A percentile compares a stretch with the other conserved stretches of the same genome.
Conservation (phyloP, 2,329 filamentous ascomycete genomes). For the Orbilia brochopaga region DNA sequence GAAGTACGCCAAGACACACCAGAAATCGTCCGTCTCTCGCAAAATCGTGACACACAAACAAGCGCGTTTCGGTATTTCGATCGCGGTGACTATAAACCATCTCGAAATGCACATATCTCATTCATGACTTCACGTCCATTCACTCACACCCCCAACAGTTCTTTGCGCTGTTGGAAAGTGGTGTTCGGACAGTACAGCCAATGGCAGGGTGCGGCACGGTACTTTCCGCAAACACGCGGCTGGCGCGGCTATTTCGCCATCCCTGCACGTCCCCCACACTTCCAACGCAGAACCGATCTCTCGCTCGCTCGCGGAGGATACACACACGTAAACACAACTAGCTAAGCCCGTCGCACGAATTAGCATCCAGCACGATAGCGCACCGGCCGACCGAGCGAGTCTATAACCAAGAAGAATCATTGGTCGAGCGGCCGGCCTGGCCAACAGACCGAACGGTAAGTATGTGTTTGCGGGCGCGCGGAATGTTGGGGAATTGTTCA, state of each 20-base stretch:
- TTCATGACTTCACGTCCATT: too few species aligned
- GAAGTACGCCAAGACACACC: neutral
- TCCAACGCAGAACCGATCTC: slow-evolving; percentile 42
- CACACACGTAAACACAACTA: too few species aligned
- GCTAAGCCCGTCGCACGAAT: too few species aligned
- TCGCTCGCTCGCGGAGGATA: too few species aligned
- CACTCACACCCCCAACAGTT: neutral
- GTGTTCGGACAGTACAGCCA: neutral
- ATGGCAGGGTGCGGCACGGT: neutral
- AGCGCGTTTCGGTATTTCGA: neutral
- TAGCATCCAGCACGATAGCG: neutral
- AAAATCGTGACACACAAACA: neutral
- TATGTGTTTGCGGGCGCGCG: too few species aligned
- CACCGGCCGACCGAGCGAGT: neutral
- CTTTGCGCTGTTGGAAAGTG: neutral
- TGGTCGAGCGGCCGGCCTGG: too few species aligned
- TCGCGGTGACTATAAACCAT: neutral
- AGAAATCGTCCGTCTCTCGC: neutral
- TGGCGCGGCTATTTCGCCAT: slow-evolving; percentile 35
- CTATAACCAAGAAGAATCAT: too few species aligned
- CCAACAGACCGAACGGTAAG: too few species aligned
- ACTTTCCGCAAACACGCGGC: neutral
- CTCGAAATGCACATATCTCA: neutral
- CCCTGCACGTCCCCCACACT: slow-evolving; percentile 38
- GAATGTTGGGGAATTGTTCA: too few species aligned